Conservation (phyloP, 495 filamentous ascomycete species). For the Daldinia decipiens region DNA sequence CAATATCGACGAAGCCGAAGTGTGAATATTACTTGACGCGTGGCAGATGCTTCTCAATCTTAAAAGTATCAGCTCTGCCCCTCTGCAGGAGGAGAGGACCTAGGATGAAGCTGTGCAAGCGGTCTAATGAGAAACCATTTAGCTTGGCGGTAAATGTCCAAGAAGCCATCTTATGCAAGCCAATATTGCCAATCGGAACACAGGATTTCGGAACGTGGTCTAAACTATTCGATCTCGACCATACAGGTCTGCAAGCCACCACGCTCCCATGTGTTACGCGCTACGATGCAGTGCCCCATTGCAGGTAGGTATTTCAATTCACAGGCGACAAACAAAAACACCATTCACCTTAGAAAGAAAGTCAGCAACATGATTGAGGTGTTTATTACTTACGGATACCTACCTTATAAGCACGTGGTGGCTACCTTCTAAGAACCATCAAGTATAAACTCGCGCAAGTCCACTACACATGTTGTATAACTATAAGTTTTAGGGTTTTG, state of each 20-base stretch:
- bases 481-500: no score
- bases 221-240: constrained; percentile 28
- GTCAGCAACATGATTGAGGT: neutral
- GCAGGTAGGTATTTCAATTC: neutral
- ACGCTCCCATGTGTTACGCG: constrained; percentile 11
- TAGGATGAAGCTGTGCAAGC: constrained; percentile 19
- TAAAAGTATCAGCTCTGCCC: constrained; percentile 1
- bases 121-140: constrained; percentile 25
- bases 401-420: no score
- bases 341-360: constrained; percentile 7
- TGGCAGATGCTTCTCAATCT: neutral
- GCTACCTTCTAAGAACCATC: no score
- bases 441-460: neutral
- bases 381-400: no score
- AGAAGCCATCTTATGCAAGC: constrained; percentile 11
- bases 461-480: no score
- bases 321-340: constrained; percentile 2
- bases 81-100: constrained; percentile 12
- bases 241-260: constrained; percentile 6
- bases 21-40: neutral
- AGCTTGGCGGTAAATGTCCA: constrained; percentile 20
- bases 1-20: neutral
- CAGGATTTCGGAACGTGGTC: constrained; percentile 31
- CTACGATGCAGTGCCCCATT: constrained; percentile 4
- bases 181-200: constrained; percentile 24